phyloP scores from a whole-genome alignment of 768 basidiomycete species.

The Vararia minispora region DNA sequence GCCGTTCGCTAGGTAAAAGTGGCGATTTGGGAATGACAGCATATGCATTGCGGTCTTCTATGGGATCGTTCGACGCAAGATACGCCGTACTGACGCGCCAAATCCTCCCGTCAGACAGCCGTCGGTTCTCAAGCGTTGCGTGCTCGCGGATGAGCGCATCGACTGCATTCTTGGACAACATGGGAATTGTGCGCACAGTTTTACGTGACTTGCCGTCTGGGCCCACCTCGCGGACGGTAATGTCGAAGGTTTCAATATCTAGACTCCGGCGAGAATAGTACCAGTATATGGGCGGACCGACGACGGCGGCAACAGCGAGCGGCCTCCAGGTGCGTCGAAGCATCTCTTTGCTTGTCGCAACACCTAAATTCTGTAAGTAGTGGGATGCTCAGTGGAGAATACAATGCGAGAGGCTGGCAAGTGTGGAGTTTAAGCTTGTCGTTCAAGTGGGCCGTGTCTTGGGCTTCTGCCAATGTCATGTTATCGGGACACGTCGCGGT shows the following conservation, averaged over 20 bases:
- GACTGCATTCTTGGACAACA: conserved; percentile 43
- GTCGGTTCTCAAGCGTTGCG: conserved; percentile 32
- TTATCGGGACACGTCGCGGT: too few relatives aligned
- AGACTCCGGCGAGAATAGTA: conserved; percentile 32
- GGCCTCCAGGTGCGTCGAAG: conserved; percentile 61
- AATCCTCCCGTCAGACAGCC: conserved; percentile 40
- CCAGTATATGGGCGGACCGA: conserved; percentile 49
- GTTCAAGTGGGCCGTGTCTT: too few relatives aligned
- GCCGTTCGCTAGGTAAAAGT: too few relatives aligned
- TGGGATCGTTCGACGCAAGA: conserved; percentile 78
- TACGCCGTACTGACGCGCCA: conserved; percentile 76
- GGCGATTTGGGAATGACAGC: conserved; percentile 55
- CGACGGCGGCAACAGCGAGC: conserved; percentile 38
- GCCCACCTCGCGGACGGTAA: conserved; percentile 41
- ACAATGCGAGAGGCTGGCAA: neutral
- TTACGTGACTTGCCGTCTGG: conserved; percentile 51
- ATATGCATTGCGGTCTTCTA: conserved; percentile 80
- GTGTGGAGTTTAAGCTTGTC: too few relatives aligned
- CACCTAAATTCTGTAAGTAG: too few relatives aligned
- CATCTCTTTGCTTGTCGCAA: too few relatives aligned
- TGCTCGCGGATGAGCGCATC: conserved; percentile 49
- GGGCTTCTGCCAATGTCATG: too few relatives aligned
- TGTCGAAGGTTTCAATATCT: conserved; percentile 37
- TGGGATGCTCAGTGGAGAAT: neutral
- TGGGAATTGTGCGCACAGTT: conserved; percentile 38